phyloP scores from a whole-genome alignment of 192 early-diverging fungal genomes.

The Podila minutissima region DNA sequence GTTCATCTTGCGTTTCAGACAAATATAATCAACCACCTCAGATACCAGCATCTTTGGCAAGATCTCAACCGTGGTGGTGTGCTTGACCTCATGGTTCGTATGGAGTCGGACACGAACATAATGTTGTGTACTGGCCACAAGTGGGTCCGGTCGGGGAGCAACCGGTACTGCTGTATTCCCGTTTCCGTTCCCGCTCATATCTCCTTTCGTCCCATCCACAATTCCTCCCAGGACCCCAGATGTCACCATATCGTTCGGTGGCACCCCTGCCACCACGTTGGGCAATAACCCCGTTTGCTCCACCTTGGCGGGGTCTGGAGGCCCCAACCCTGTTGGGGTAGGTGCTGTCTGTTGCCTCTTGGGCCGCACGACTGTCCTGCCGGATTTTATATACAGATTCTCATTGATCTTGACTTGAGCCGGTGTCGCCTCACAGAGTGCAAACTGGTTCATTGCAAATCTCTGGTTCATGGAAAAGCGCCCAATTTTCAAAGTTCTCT shows the following conservation, averaged over 20 bases:
- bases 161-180: background rate
- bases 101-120: conserved; percentile 64
- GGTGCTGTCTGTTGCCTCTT: conserved; percentile 19
- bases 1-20: conserved; percentile 88
- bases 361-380: conserved; percentile 23
- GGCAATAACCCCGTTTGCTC: background rate
- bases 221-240: background rate
- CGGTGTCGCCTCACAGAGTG: conserved; percentile 80
- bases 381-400: conserved; percentile 47
- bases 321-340: conserved; percentile 11
- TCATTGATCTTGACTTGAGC: conserved; percentile 72
- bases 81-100: conserved; percentile 78
- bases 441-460: conserved; percentile 93
- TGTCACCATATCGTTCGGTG: background rate
- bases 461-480: conserved; percentile 69
- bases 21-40: conserved; percentile 86
- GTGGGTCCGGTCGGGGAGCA: conserved; percentile 25
- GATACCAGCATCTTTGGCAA: conserved; percentile 75
- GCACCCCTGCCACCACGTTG: background rate
- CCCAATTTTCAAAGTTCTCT: conserved; percentile 86
- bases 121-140: conserved; percentile 50
- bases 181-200: background rate
- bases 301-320: conserved; percentile 8
- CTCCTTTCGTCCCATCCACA: background rate
- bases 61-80: conserved; percentile 90